Evolutionary conservation across 257 asterid genomes (phyloP).

Genomic region (Buddleja alternifolia): DNA sequence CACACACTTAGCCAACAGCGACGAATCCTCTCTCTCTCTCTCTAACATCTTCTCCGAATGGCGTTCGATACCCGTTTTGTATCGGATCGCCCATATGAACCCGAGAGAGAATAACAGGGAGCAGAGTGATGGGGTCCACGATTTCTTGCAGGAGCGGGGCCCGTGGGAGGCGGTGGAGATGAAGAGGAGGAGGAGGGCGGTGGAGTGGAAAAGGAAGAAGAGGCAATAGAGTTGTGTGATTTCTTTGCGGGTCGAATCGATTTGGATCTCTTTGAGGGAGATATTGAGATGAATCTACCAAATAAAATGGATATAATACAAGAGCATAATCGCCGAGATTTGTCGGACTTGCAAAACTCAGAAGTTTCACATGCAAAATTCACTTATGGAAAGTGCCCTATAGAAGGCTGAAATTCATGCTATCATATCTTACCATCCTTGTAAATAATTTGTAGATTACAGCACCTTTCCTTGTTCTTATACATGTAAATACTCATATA

Average conservation of each 20-base stretch:
- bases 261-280: constrained; percentile 76
- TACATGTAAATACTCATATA: too few species aligned
- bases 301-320: too few species aligned
- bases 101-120: constrained; percentile 57
- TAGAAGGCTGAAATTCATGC: too few species aligned
- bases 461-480: too few species aligned
- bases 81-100: constrained; percentile 67
- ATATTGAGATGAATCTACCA: too few species aligned
- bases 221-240: constrained; percentile 80
- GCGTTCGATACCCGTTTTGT: constrained; percentile 56
- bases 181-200: constrained; percentile 81
- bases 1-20: constrained; percentile 69
- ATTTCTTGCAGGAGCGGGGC: constrained; percentile 43
- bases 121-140: constrained; percentile 64
- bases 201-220: constrained; percentile 92
- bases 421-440: too few species aligned
- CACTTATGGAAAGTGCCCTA: too few species aligned
- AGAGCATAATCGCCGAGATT: too few species aligned
- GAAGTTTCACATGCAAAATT: too few species aligned
- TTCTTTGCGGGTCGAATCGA: constrained; percentile 67
- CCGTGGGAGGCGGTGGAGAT: constrained; percentile 35
- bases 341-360: too few species aligned
- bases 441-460: too few species aligned
- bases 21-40: constrained; percentile 81
- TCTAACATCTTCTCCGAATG: constrained; percentile 73